Evolutionary conservation across 169 alveolate genomes (phyloP).

Genomic region (Neospora caninum): DNA sequence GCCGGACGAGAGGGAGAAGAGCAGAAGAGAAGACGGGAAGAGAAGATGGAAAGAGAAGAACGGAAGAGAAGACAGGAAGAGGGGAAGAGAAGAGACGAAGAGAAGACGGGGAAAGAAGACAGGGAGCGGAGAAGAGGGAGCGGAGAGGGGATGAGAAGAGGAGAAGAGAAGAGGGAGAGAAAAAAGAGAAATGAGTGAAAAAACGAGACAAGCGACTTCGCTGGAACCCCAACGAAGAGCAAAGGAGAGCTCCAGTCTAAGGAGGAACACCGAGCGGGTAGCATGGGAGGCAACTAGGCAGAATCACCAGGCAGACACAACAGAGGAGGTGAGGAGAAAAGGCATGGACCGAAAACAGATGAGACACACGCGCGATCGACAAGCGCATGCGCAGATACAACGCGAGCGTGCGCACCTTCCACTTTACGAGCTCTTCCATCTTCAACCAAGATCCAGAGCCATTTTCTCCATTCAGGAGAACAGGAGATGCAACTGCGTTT

Average conservation of each 20-base stretch:
- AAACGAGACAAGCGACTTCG: not conserved
- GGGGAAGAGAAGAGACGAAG: not conserved
- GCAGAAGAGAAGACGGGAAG: not conserved
- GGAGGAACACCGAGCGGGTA: no score
- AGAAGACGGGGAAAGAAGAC: not conserved
- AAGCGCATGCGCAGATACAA: no score
- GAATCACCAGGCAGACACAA: no score
- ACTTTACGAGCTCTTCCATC: not conserved
- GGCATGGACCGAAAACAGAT: no score
- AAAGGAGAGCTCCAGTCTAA: no score
- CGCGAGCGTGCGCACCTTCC: not conserved
- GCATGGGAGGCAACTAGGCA: no score
- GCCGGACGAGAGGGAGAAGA: not conserved
- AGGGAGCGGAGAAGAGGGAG: not conserved
- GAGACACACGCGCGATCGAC: no score
- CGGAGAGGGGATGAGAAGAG: not conserved
- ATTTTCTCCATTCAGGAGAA: not conserved
- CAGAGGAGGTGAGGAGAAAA: no score
- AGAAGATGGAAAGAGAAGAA: not conserved
- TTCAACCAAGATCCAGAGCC: not conserved
- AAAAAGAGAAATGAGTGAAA: not conserved
- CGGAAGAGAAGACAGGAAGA: not conserved
- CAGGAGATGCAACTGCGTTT: not conserved
- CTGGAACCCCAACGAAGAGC: no score
- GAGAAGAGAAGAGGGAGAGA: not conserved